These are phyloP conservation scores for Xerocomus brunneocitrinus DNA, from an alignment of 768 basidiomycete species.

Conservation along the genomic window DNA sequence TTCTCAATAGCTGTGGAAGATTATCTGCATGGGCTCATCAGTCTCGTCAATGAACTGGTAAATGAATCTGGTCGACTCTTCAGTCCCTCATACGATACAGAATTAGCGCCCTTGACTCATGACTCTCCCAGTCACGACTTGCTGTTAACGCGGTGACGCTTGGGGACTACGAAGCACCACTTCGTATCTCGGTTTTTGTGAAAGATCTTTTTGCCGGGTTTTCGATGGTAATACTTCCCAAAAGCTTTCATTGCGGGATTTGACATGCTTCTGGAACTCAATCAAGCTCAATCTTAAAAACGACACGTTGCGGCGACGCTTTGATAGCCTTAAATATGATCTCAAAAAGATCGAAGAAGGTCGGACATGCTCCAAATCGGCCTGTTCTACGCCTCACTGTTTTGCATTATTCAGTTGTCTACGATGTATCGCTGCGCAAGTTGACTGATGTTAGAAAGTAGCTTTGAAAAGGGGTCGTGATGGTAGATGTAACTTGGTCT, in stretches of 20 bases:
- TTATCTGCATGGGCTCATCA: conserved; percentile 77
- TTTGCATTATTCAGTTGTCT: conserved; percentile 54
- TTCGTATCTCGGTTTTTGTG: conserved; percentile 73
- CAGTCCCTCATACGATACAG: neutral
- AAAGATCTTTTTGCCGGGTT: conserved; percentile 83
- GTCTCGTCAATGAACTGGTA: conserved; percentile 76
- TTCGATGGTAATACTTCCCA: conserved; percentile 53
- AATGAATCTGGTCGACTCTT: conserved; percentile 19
- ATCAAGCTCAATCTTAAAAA: conserved; percentile 77
- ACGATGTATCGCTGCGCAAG: conserved; percentile 77
- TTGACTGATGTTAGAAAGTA: conserved; percentile 27
- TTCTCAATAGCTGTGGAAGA: conserved; percentile 67
- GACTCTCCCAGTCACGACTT: conserved; percentile 56
- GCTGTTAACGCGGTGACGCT: conserved; percentile 81
- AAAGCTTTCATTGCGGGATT: neutral
- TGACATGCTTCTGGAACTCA: conserved; percentile 6
- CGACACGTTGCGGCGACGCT: conserved; percentile 66
- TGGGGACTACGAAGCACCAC: conserved; percentile 73
- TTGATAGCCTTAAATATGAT: conserved; percentile 81
- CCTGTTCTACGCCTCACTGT: neutral
- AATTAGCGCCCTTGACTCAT: conserved; percentile 6
- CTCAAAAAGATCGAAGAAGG: conserved; percentile 90
- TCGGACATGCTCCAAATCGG: conserved; percentile 21
- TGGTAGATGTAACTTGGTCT: neutral
- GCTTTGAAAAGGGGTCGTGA: neutral